phyloP scores from a whole-genome alignment of 139 green algal species.

The Protoeuglena noctilucae region DNA sequence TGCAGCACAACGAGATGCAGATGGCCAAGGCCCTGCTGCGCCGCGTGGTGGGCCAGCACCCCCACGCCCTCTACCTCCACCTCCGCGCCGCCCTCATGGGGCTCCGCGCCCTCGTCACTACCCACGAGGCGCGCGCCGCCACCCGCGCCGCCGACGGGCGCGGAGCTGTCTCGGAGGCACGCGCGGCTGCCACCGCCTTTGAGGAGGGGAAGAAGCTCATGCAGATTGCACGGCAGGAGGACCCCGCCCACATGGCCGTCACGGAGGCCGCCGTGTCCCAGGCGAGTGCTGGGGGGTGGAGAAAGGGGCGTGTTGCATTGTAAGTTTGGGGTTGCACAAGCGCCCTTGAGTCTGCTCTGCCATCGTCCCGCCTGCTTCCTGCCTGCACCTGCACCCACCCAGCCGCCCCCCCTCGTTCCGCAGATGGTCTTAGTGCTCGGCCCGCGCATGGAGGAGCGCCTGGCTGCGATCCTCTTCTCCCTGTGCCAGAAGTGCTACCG shows the following conservation, averaged over 20 bases:
- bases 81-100: slow-evolving; percentile 66
- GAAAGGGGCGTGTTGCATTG: no score
- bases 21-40: slow-evolving; percentile 45
- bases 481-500: slow-evolving; percentile 88
- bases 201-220: slow-evolving; percentile 44
- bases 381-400: slow-evolving; percentile 5
- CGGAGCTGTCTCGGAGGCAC: not conserved
- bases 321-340: no score
- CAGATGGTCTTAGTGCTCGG: slow-evolving; percentile 64
- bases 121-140: slow-evolving; percentile 1
- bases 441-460: slow-evolving; percentile 70
- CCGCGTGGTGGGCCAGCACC: slow-evolving; percentile 25
- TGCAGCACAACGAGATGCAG: slow-evolving; percentile 59
- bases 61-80: slow-evolving; percentile 79
- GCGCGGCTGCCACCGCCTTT: slow-evolving; percentile 7
- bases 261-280: slow-evolving; percentile 19
- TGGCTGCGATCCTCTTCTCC: slow-evolving; percentile 81
- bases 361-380: no score
- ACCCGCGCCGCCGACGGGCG: not conserved
- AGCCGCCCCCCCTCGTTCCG: not conserved
- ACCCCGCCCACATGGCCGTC: slow-evolving; percentile 10
- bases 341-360: no score
- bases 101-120: slow-evolving; percentile 33
- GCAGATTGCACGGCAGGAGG: slow-evolving; percentile 14
- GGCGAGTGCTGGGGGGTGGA: slow-evolving; percentile 20